Conservation (phyloP, 352 stramenopile species). For the Blastocystis hominis region DNA sequence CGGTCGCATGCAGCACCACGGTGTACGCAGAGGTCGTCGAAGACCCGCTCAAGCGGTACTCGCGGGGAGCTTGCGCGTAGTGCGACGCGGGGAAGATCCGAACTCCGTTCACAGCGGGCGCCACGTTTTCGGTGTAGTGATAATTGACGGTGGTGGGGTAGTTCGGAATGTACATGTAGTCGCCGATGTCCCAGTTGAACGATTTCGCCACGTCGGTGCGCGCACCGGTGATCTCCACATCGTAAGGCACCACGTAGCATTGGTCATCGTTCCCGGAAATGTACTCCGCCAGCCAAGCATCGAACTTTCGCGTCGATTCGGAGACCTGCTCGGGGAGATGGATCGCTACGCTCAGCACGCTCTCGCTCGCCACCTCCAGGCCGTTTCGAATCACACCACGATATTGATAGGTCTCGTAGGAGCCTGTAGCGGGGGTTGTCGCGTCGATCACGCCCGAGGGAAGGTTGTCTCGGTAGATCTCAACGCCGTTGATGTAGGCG, state of each 20-base stretch:
- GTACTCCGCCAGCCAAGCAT: not conserved
- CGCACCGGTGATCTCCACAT: not conserved
- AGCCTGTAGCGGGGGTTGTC: not conserved
- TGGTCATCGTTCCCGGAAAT: not conserved
- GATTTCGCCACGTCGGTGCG: not conserved
- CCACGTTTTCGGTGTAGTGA: not conserved
- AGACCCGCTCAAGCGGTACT: not conserved
- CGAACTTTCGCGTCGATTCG: not conserved
- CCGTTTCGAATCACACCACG: not conserved
- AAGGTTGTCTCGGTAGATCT: not conserved
- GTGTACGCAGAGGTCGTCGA: not conserved
- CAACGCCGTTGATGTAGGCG: not conserved
- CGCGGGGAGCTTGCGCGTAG: not conserved
- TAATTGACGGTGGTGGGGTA: not conserved
- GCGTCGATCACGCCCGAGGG: not conserved
- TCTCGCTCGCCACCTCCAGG: not conserved
- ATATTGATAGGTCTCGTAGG: not conserved
- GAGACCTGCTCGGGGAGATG: not conserved
- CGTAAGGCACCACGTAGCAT: not conserved
- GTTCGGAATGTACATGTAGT: not conserved
- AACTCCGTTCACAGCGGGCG: not conserved
- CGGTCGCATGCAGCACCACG: not conserved
- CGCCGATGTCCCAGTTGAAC: not conserved
- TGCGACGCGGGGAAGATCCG: not conserved
- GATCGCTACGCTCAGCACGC: not conserved